Conservation (phyloP, 306 rosid genomes). For the Senna tora region DNA sequence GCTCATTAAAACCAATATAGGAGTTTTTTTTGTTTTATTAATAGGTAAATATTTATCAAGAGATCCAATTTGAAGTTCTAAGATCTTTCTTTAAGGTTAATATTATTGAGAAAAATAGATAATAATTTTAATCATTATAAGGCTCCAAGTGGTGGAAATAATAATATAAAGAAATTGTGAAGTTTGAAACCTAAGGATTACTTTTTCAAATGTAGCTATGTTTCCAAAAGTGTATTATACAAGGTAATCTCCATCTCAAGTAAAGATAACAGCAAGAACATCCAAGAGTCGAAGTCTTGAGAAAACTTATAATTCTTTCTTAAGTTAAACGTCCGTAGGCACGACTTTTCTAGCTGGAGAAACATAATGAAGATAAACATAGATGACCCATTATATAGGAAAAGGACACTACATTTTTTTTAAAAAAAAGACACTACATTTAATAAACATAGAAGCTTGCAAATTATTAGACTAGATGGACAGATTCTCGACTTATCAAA, state of each 20-base stretch:
- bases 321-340: conserved; percentile 16
- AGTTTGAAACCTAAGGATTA: not conserved
- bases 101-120: not conserved
- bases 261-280: conserved; percentile 15
- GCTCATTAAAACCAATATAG: not conserved
- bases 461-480: too few relatives aligned
- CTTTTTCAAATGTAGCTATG: conserved; percentile 9
- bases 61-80: not conserved
- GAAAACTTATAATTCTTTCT: conserved; percentile 18
- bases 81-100: not conserved
- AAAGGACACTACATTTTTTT: conserved; percentile 7
- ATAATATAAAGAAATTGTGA: too few relatives aligned
- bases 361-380: conserved; percentile 15
- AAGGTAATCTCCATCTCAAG: conserved; percentile 27
- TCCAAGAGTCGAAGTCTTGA: not conserved
- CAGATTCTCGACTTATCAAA: conserved; percentile 23
- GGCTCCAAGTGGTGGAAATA: too few relatives aligned
- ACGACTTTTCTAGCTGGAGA: conserved; percentile 2
- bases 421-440: conserved; percentile 5
- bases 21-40: too few relatives aligned
- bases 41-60: not conserved
- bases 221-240: not conserved
- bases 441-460: conserved; percentile 2
- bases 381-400: not conserved
- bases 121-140: not conserved